These are phyloP conservation scores for Fagus sylvatica DNA, from an alignment of 306 rosid genomes.

Conservation along the genomic window DNA sequence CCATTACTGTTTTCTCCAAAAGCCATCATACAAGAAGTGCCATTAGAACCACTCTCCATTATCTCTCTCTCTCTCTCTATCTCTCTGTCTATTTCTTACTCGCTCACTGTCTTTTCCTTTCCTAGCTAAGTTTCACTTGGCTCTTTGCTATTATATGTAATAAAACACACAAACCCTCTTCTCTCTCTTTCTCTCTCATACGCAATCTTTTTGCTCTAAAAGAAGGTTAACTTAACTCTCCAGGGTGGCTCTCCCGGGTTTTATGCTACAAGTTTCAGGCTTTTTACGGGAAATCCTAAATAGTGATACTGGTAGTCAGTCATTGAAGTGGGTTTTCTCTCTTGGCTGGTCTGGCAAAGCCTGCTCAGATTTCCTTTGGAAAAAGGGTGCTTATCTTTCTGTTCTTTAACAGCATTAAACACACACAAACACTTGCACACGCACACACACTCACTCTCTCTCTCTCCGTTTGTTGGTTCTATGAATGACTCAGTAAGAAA, in stretches of 20 bases:
- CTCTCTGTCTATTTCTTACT: not conserved
- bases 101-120: constrained; percentile 19
- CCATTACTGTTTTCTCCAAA: constrained; percentile 72
- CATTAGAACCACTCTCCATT: constrained; percentile 59
- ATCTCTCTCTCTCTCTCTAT: constrained; percentile 11
- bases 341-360: constrained; percentile 37
- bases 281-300: constrained; percentile 62
- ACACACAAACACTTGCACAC: not conserved
- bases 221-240: not conserved
- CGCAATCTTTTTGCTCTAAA: constrained; percentile 1
- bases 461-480: not conserved
- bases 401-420: constrained; percentile 18
- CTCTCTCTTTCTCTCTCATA: not conserved
- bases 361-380: constrained; percentile 42
- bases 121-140: not conserved
- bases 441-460: not conserved
- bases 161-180: not conserved
- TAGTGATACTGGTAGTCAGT: constrained; percentile 35
- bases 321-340: constrained; percentile 29
- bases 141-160: not conserved
- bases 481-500: not conserved
- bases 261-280: constrained; percentile 72
- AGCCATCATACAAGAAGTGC: constrained; percentile 51
- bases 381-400: constrained; percentile 31
- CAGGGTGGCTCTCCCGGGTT: constrained; percentile 71